A percentile compares a stretch with the other conserved stretches of the same genome.
phyloP scores from a whole-genome alignment of 768 basidiomycete species.

The Boletus barrowsii region DNA sequence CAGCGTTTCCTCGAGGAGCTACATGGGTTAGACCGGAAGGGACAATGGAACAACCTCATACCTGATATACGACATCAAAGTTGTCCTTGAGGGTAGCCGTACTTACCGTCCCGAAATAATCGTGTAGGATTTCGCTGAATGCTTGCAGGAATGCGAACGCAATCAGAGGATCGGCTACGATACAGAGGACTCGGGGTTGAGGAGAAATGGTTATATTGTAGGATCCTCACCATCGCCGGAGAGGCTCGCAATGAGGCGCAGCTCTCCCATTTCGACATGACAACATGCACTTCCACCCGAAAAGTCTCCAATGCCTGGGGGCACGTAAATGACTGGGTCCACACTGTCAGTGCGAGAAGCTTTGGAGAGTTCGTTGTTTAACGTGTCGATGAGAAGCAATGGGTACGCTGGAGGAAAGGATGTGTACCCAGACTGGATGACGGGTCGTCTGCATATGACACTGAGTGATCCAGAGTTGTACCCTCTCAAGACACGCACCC shows the following conservation, averaged over 20 bases:
- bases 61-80: constrained; percentile 95
- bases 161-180: constrained; percentile 79
- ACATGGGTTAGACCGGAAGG: constrained; percentile 1
- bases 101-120: constrained; percentile 87
- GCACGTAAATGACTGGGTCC: constrained; percentile 73
- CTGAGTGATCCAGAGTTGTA: constrained; percentile 1
- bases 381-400: constrained; percentile 80
- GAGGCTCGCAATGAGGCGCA: constrained; percentile 76
- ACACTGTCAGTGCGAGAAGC: constrained; percentile 51
- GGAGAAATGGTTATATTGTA: neutral
- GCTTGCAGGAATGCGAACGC: constrained; percentile 87
- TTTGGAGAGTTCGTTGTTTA: constrained; percentile 69
- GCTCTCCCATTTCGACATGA: constrained; percentile 72
- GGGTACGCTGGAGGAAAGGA: constrained; percentile 75
- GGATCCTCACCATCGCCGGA: constrained; percentile 69
- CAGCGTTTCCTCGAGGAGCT: constrained; percentile 95
- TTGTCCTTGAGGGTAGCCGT: constrained; percentile 81
- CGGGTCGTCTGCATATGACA: constrained; percentile 52
- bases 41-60: constrained; percentile 22
- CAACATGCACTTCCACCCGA: constrained; percentile 70
- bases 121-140: constrained; percentile 77
- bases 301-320: constrained; percentile 38
- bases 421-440: constrained; percentile 89
- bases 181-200: neutral
- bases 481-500: constrained; percentile 48